Percentiles rank a stretch among this genome's conserved stretches.
phyloP scores from a whole-genome alignment of 1,284 basidiomycete genomes.

The Microbotryomycetes sp. region DNA sequence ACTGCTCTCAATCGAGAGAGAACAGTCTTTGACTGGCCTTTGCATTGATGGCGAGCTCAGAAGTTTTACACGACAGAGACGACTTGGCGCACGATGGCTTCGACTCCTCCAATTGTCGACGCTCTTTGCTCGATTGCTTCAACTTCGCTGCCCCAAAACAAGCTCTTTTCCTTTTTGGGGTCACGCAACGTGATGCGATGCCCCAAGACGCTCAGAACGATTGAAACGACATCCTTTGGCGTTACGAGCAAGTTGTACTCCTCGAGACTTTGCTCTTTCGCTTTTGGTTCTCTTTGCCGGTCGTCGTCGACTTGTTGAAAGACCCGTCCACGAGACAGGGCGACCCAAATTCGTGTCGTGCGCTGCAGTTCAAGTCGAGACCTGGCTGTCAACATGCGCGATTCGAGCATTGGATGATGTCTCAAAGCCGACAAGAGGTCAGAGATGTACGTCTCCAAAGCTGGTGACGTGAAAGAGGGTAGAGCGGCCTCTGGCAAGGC shows the following conservation, averaged over 20 bases:
- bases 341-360: slow-evolving; percentile 37
- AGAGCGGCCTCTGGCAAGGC: slow-evolving; percentile 37
- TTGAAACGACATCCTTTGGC: slow-evolving; percentile 4
- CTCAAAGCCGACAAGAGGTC: slow-evolving; percentile 65
- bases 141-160: slow-evolving; percentile 14
- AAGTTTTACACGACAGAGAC: not conserved
- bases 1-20: slow-evolving; percentile 3
- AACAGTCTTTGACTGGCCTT: slow-evolving; percentile 6
- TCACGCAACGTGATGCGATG: slow-evolving; percentile 5
- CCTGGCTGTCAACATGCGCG: slow-evolving; percentile 54
- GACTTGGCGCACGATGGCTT: not conserved
- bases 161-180: slow-evolving; percentile 10
- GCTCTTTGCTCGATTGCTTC: not conserved
- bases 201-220: slow-evolving; percentile 1
- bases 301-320: too few species aligned
- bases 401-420: slow-evolving; percentile 61
- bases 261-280: not conserved
- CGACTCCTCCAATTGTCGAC: not conserved
- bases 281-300: not conserved
- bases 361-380: slow-evolving; percentile 55
- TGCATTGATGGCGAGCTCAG: not conserved
- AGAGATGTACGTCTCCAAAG: slow-evolving; percentile 55
- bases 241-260: not conserved
- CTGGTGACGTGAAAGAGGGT: slow-evolving; percentile 45
- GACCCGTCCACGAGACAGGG: not conserved